Conservation (phyloP, 176 grass and related monocot genomes). For the Cenchrus americanus region DNA sequence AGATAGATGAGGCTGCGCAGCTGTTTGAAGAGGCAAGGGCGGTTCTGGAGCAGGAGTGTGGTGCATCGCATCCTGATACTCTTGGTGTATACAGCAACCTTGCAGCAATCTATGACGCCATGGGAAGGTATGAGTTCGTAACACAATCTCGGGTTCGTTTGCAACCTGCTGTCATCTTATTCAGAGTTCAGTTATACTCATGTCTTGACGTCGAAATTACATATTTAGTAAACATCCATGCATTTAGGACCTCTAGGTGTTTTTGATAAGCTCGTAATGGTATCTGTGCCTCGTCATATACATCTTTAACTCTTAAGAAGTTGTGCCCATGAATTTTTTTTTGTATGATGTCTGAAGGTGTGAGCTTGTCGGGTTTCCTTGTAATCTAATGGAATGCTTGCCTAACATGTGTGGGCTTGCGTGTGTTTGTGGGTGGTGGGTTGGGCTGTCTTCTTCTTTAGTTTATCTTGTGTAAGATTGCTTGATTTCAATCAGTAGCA, state of each 20-base stretch:
- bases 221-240: neutral
- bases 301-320: neutral
- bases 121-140: slow-evolving; percentile 73
- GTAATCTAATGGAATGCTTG: slow-evolving; percentile 29
- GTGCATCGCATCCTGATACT: slow-evolving; percentile 77
- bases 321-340: neutral
- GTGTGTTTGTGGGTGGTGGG: neutral
- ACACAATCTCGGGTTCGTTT: neutral
- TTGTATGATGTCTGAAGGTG: slow-evolving; percentile 3
- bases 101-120: slow-evolving; percentile 94
- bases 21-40: slow-evolving; percentile 92
- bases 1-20: slow-evolving; percentile 94
- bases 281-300: neutral
- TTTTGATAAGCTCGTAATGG: neutral
- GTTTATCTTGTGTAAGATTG: slow-evolving; percentile 4
- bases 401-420: neutral
- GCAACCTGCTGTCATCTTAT: neutral
- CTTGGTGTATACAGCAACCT: slow-evolving; percentile 97
- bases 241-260: neutral
- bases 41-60: slow-evolving; percentile 87
- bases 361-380: neutral
- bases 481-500: slow-evolving; percentile 15
- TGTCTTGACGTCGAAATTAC: neutral
- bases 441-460: neutral
- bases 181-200: too few species aligned